These are phyloP conservation scores for Cucurbita ficifolia DNA, from an alignment of 306 rosid genomes.

Conservation along the genomic window DNA sequence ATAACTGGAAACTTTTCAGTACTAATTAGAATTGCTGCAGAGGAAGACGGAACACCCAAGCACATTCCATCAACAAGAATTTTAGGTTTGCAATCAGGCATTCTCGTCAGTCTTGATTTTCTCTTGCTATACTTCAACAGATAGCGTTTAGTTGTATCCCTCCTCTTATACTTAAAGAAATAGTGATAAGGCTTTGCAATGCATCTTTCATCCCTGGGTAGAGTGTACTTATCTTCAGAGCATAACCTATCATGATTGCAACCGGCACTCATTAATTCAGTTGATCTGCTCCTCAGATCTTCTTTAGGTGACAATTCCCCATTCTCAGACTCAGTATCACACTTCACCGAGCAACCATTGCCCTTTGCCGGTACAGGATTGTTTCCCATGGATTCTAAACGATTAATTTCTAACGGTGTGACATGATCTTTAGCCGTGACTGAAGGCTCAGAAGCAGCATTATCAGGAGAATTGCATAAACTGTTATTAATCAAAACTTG, in stretches of 20 bases:
- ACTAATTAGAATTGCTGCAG: not conserved
- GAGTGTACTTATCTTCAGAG: conserved; percentile 15
- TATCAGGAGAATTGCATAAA: conserved; percentile 10
- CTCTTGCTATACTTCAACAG: conserved; percentile 41
- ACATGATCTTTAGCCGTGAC: not conserved
- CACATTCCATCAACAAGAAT: conserved; percentile 3
- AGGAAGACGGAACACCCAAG: not conserved
- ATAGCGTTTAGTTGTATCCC: conserved; percentile 16
- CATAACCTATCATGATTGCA: conserved; percentile 23
- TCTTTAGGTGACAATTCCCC: conserved; percentile 26
- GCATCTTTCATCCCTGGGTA: conserved; percentile 14
- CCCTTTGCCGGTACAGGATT: conserved; percentile 8
- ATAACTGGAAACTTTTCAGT: not conserved
- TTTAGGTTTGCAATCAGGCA: not conserved
- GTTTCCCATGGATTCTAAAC: conserved; percentile 5
- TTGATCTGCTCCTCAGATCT: conserved; percentile 39
- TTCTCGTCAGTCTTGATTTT: conserved; percentile 2
- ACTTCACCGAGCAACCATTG: conserved; percentile 6
- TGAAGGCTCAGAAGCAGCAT: conserved; percentile 18
- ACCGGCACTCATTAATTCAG: conserved; percentile 12
- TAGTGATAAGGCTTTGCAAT: conserved; percentile 15
- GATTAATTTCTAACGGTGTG: not conserved
- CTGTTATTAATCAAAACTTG: conserved; percentile 2
- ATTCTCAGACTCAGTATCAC: conserved; percentile 13
- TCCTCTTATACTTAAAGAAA: conserved; percentile 19